Evolutionary conservation across 768 basidiomycete species (phyloP), one percentile per base, ranked within the genome.

Genomic region (Megacollybia marginata): DNA sequence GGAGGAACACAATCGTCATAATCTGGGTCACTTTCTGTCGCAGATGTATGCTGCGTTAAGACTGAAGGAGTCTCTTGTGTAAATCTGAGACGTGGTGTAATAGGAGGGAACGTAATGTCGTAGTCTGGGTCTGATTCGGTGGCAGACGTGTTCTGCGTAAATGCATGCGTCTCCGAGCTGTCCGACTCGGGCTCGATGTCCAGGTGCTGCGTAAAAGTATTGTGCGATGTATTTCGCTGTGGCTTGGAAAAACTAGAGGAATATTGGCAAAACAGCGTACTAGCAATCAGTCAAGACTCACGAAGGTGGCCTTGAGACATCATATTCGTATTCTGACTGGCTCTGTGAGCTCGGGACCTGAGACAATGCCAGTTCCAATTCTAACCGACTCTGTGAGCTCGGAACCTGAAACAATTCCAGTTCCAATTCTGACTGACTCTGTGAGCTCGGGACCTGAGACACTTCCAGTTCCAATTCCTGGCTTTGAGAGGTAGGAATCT

Each of bases 361-460:
- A n/a, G n/a, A n/a, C n/a, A n/a, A n/a, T n/a, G n/a, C n/a, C n/a
- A n/a, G 35, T 36, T 73, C 70, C n/a, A 53, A 52, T 52, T 77
- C 74, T 45, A 52, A 36, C 35, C 16, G 35, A 16, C 10, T 36
- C 35, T 36, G 35, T 16, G 35, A 36, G 35, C 35, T 36, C 35
- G 35, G 10, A 16, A 36, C 35, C 10, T 16, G n/a, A n/a, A n/a
- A n/a, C n/a, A n/a, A n/a, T n/a, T n/a, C n/a, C n/a, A n/a, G 35
- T 36, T 73, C 70, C n/a, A 53, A 52, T 52, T 77, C 74, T 45
- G 52, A 53, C 43, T 73, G 69, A 50, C 65, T 71, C 52, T 76
- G 75, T 32, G 74, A 76, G 49, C 71, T 76, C 13, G 69, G 71
- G n/a, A 76, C 60, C 9, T 63, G 46, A 45, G 70, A 69, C 12